Conservation (phyloP, 2,329 filamentous ascomycete genomes). For the Capronia americana region DNA sequence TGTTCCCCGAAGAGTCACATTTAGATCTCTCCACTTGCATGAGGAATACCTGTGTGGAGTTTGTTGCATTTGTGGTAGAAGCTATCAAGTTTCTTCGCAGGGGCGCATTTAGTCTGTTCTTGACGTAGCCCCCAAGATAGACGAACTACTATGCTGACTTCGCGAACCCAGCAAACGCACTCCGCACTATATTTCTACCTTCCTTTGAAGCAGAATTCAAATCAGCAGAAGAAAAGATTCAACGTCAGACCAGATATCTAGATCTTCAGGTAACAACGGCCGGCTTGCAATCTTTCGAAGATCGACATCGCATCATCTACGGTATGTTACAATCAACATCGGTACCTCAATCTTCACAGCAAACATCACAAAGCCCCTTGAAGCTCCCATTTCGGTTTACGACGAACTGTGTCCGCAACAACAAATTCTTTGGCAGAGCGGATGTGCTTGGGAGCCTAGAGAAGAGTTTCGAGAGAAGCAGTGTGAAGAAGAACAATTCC, state of each 20-base stretch:
- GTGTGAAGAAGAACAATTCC: slow-evolving; percentile 5
- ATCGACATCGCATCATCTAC: slow-evolving; percentile 3
- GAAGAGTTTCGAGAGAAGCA: slow-evolving; percentile 5
- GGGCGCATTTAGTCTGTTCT: slow-evolving; percentile 1
- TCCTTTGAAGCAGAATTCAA: slow-evolving; percentile 4
- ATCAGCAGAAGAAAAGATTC: slow-evolving; percentile 4
- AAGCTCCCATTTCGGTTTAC: slow-evolving; percentile 3
- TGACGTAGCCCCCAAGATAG: slow-evolving; percentile 3
- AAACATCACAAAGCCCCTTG: slow-evolving; percentile 1
- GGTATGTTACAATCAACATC: slow-evolving; percentile 4
- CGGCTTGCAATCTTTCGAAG: slow-evolving; percentile 1
- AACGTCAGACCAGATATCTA: slow-evolving; percentile 5
- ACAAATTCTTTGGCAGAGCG: slow-evolving; percentile 5
- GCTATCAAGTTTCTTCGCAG: slow-evolving; percentile 5
- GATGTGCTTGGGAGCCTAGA: slow-evolving; percentile 1
- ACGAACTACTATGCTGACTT: slow-evolving; percentile 2
- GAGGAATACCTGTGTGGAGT: slow-evolving; percentile 2
- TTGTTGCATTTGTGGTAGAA: slow-evolving; percentile 3
- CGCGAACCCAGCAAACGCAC: slow-evolving; percentile 1
- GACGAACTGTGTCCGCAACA: slow-evolving; percentile 4
- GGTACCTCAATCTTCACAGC: slow-evolving; percentile 3
- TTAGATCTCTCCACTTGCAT: slow-evolving; percentile 4
- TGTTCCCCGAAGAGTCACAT: slow-evolving; percentile 1
- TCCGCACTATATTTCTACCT: slow-evolving; percentile 2
- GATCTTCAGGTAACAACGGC: slow-evolving; percentile 3